These are phyloP conservation scores for Pyrrhoderma lamaoense DNA, from an alignment of 1,284 basidiomycete species.

Conservation along the genomic window DNA sequence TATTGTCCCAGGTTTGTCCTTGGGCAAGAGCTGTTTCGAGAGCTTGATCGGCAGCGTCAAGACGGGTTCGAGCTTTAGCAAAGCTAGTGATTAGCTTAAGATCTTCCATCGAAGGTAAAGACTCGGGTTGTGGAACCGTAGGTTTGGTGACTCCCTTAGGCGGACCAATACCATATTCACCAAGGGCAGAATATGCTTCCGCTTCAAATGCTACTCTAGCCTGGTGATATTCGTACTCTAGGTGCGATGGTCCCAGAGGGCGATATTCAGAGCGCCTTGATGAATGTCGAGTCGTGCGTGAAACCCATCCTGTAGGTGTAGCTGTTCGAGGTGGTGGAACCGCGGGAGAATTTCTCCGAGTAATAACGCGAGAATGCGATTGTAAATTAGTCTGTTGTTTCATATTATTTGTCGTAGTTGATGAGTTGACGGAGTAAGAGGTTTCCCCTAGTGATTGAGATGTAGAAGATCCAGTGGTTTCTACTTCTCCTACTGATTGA, in stretches of 20 bases:
- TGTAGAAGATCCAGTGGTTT: too few species aligned
- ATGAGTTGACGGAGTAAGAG: too few species aligned
- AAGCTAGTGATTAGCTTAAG: slow-evolving; percentile 9
- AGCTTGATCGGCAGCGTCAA: slow-evolving; percentile 13
- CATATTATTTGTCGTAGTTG: too few species aligned
- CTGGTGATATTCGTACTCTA: slow-evolving; percentile 17
- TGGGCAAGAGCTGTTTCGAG: slow-evolving; percentile 12
- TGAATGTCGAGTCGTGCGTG: slow-evolving; percentile 13
- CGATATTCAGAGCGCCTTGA: slow-evolving; percentile 14
- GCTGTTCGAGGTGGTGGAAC: neutral
- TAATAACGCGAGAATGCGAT: slow-evolving; percentile 10
- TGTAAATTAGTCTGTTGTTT: too few species aligned
- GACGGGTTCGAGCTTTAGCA: slow-evolving; percentile 9
- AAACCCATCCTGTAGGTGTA: slow-evolving; percentile 8
- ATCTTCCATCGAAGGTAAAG: slow-evolving; percentile 16
- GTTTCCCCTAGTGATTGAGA: too few species aligned
- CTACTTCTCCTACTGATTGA: too few species aligned
- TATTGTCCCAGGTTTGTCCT: slow-evolving; percentile 16
- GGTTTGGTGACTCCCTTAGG: slow-evolving; percentile 6
- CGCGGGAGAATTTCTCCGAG: slow-evolving; percentile 8
- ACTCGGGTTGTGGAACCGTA: slow-evolving; percentile 5
- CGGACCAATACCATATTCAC: slow-evolving; percentile 15
- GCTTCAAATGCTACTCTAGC: slow-evolving; percentile 16
- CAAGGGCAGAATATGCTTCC: slow-evolving; percentile 17
- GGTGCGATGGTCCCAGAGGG: slow-evolving; percentile 15